Percentiles rank a stretch among this genome's conserved stretches.
phyloP scores from a whole-genome alignment of 345 rosid genomes.

The Acer campestre region DNA sequence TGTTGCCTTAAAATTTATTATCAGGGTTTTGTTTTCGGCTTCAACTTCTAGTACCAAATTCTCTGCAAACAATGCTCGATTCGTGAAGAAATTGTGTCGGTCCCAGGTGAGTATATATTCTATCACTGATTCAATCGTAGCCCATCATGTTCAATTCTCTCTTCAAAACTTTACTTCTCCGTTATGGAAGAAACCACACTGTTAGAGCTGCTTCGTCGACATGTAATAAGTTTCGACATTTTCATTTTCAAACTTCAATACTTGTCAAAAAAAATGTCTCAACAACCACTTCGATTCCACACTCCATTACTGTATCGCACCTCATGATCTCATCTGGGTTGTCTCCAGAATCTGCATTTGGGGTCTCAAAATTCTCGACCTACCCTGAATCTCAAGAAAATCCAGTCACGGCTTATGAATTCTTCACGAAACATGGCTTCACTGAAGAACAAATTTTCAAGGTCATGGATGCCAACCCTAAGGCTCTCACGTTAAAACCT shows the following conservation, averaged over 20 bases:
- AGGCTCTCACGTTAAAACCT: slow-evolving; percentile 6
- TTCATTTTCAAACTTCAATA: not conserved
- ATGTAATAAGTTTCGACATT: not conserved
- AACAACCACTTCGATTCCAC: not conserved
- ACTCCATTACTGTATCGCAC: not conserved
- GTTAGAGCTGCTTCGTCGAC: not conserved
- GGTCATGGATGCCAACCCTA: slow-evolving; percentile 18
- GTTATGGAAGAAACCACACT: not conserved
- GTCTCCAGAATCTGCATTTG: not conserved
- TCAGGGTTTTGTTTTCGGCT: not conserved
- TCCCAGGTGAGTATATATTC: too few species aligned
- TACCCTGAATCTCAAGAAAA: not conserved
- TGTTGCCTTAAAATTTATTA: too few species aligned
- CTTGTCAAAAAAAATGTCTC: not conserved
- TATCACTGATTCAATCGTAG: not conserved
- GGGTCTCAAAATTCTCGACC: not conserved
- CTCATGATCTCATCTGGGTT: slow-evolving; percentile 2
- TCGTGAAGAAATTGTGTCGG: not conserved
- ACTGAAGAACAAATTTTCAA: slow-evolving; percentile 23
- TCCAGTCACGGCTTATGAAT: slow-evolving; percentile 11
- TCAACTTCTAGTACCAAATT: not conserved
- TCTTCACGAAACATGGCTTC: slow-evolving; percentile 29
- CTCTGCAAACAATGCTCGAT: not conserved
- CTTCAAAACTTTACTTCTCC: not conserved
- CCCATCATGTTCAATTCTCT: not conserved